A percentile compares a stretch with the other conserved stretches of the same genome.
Conservation (phyloP, 1,284 basidiomycete species). For the Ceratobasidium sp. region DNA sequence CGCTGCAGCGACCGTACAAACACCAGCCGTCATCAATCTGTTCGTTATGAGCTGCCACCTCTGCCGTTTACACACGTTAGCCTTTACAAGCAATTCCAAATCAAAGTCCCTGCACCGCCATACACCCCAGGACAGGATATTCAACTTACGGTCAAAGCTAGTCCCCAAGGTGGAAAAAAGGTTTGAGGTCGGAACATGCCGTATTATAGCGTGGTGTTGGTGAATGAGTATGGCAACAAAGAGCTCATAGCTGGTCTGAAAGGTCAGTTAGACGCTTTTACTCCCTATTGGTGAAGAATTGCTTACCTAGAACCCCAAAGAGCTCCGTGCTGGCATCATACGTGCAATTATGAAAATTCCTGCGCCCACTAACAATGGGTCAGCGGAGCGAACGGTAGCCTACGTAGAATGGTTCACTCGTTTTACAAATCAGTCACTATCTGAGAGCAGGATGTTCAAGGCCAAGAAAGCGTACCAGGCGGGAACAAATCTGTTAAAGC, state of each 20-base stretch:
- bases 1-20: no score
- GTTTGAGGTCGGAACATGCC: neutral
- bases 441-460: neutral
- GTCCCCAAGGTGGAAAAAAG: neutral
- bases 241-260: no score
- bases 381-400: neutral
- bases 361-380: neutral
- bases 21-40: no score
- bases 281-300: no score
- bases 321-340: neutral
- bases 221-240: neutral
- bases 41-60: neutral
- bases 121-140: neutral
- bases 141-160: neutral
- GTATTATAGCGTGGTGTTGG: neutral
- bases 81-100: neutral
- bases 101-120: neutral
- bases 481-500: neutral
- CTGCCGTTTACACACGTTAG: neutral
- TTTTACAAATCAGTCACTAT: neutral
- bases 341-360: neutral
- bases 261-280: no score
- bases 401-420: slow-evolving; percentile 44
- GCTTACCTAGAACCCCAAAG: neutral
- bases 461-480: neutral